Conservation (phyloP, 2,329 filamentous ascomycete genomes). For the Paecilomyces formosus region DNA sequence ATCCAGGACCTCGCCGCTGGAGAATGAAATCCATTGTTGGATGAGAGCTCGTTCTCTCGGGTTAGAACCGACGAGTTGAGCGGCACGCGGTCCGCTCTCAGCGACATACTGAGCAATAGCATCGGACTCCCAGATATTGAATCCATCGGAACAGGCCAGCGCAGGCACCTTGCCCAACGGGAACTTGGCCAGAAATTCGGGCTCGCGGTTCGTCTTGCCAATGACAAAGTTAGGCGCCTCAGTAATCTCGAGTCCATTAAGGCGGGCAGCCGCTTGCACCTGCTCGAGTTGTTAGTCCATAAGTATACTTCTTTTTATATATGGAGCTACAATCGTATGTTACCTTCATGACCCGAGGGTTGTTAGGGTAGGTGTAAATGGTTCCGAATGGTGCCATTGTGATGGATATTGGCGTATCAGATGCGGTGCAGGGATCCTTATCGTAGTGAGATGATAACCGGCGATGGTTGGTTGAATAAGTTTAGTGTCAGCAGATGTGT, state of each 20-base stretch:
- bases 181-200: conserved; percentile 45
- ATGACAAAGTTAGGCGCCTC: conserved; percentile 32
- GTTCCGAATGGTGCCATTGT: not conserved
- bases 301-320: not conserved
- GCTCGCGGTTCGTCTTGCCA: conserved; percentile 35
- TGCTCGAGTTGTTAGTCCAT: conserved; percentile 3
- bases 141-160: conserved; percentile 42
- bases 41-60: conserved; percentile 35
- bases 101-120: conserved; percentile 45
- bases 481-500: not conserved
- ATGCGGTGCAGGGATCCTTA: not conserved
- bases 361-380: not conserved
- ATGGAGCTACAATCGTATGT: not conserved
- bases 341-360: not conserved
- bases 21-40: conserved; percentile 40
- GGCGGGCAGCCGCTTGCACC: conserved; percentile 22
- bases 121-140: conserved; percentile 38
- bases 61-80: conserved; percentile 40
- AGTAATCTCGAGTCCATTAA: conserved; percentile 28
- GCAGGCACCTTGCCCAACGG: conserved; percentile 46
- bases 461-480: not conserved
- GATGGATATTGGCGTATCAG: not conserved
- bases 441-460: not conserved
- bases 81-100: conserved; percentile 36
- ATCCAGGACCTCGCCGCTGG: conserved; percentile 23